Base-by-base conservation (phyloP, 169 alveolate genomes). In the Cryptosporidium bovis region DNA sequence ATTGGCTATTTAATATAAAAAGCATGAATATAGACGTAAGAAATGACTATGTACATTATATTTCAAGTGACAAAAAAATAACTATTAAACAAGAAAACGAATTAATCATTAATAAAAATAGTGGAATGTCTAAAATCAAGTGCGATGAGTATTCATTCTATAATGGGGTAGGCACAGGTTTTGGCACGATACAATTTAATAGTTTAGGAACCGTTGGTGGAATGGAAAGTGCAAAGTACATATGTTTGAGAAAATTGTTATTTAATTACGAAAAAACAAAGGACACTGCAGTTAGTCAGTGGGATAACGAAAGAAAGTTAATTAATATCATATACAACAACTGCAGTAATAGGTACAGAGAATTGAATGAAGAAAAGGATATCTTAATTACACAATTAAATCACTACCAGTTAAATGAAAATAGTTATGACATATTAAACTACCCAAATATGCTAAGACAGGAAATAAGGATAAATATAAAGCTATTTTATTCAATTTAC, bases 111-210 rank as follows among this genome's bases (percentile, higher is more conserved):
- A 8, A n/a, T 1, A 5, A 29, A 0, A 71, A 46, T 3, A 55
- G 4, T 6, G 34, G 2, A 2, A 4, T 16, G n/a, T 13, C 31
- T 16, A 33, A 51, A 16, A 13, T 77, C 0, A 46, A 77, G 6
- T 77, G 87, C 31, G 40, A 56, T 48, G 58, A 60, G n/a, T 44
- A 34, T 27, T 20, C 48, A 34, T 77, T 77, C 31, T 44, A 77
- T 31, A 60, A 44, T 44, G 87, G 87, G 36, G 62, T 46, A 27
- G 87, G 87, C 7, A 12, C 55, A 12, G 87, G 87, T 8, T 60
- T 77, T 40, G 87, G 87, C 6, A 77, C 87, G 16, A 36, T 77
- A 12, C 69, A 60, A 33, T 77, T 77, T 24, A 36, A 16, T 62
- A 24, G 50, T 20, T 7, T 15, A 27, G 67, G 46, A 27, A 15